Evolutionary conservation across 192 early-diverging fungal species (phyloP).

Genomic region (Pilobolus umbonatus): DNA sequence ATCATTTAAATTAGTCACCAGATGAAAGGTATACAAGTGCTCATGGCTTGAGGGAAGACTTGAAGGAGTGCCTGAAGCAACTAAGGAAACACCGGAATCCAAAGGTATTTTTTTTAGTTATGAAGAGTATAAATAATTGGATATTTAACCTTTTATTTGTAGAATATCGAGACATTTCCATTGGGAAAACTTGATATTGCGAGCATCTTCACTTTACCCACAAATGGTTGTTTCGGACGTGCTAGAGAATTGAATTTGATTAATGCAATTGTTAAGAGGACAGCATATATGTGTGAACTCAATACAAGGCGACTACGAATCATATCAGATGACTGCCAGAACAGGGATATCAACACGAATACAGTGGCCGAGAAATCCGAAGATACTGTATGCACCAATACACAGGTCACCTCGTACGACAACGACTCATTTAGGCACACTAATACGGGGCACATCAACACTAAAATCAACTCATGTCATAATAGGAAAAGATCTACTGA

Average conservation of each 20-base stretch:
- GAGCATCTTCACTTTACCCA: conserved; percentile 27
- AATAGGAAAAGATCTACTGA: conserved; percentile 19
- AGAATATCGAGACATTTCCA: conserved; percentile 21
- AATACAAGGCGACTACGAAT: conserved; percentile 7
- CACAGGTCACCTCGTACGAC: too few species aligned
- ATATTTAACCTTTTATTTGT: not conserved
- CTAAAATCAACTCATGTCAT: not conserved
- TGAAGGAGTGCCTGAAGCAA: conserved; percentile 26
- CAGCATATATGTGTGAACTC: conserved; percentile 11
- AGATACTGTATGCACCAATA: too few species aligned
- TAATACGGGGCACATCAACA: not conserved
- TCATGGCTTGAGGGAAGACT: conserved; percentile 26
- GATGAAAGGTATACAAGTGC: conserved; percentile 34
- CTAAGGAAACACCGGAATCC: conserved; percentile 19
- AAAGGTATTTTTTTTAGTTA: not conserved
- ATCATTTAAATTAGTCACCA: conserved; percentile 17
- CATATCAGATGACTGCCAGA: not conserved
- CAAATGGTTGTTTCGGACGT: conserved; percentile 26
- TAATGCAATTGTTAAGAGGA: conserved; percentile 19
- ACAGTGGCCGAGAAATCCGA: not conserved
- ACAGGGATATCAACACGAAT: not conserved
- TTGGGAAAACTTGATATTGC: conserved; percentile 27
- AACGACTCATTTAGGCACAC: not conserved
- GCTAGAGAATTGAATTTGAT: conserved; percentile 18
- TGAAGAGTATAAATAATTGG: not conserved